Base-by-base conservation (phyloP, 495 filamentous ascomycete species). In the Hypoxylon lienhwacheense region DNA sequence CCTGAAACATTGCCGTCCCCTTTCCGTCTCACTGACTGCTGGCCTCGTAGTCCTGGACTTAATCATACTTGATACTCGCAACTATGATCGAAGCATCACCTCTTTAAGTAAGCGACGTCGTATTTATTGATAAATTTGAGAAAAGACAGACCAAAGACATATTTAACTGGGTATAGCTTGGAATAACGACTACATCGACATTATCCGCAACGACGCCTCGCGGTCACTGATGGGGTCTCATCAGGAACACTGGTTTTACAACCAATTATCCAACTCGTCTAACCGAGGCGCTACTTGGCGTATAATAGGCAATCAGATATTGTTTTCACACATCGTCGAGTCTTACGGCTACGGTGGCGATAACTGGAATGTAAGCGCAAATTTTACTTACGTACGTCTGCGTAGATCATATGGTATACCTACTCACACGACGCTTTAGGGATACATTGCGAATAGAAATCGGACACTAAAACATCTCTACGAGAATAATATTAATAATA, bases 221-320 rank as follows among this genome's bases (percentile, higher is more conserved):
- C 76, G 85, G 17, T 73, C 79, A 2, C 55, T 86, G 24, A 86
- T 88, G 83, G 85, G 85, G 11, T 64, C 76, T 11, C 73, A 73
- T 6, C 85, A 88, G 64, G 85, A 88, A 57, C 67, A 76, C 46
- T 88, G 85, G 85, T 85, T 88, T 69, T 86, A 85, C 65, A 71
- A 76, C 59, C 61, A 77, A 20, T 69, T 88, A 7, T 69, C 73
- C 12, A 40, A 73, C n/a, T 84, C 80, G 12, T 67, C 72, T 1
- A 49, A 72, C 15, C 73, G 81, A 12, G 79, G 77, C 25, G 80
- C 85, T 1, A 70, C 73, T 10, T 88, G 85, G 85, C 73, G 84
- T 22, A 65, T 88, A 26, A 74, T 88, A 25, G 85, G 85, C 28
- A 82, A 77, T 29, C 85, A 88, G 64, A 81, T 81, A 31, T 66